Conservation (phyloP, 805 yeast species). For the Scheffersomyces ergatensis region DNA sequence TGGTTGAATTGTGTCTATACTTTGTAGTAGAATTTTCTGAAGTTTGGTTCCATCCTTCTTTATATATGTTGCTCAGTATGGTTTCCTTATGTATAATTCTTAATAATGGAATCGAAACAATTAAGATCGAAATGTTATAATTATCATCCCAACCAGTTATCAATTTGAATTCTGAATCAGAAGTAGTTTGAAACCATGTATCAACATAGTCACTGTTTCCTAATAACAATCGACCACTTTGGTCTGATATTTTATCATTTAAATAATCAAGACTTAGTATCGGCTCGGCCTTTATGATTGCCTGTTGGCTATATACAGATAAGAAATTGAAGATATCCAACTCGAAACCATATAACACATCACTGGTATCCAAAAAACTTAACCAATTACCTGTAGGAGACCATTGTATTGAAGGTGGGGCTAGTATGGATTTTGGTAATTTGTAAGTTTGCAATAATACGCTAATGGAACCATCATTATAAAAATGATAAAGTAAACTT, state of each 20-base stretch:
- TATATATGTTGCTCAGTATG: background rate
- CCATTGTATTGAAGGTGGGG: constrained; percentile 24
- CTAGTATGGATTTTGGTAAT: constrained; percentile 13
- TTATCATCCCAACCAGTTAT: constrained; percentile 6
- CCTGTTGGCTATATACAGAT: constrained; percentile 6
- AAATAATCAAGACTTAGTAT: constrained; percentile 12
- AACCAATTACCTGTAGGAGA: constrained; percentile 35
- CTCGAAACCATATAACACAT: constrained; percentile 24
- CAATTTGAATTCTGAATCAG: constrained; percentile 7
- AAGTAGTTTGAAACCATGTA: constrained; percentile 5
- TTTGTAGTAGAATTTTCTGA: background rate
- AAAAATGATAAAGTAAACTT: constrained; percentile 25
- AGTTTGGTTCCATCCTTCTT: background rate
- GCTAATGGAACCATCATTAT: constrained; percentile 32
- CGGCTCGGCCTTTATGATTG: constrained; percentile 8
- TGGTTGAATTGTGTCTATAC: background rate
- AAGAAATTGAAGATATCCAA: constrained; percentile 24
- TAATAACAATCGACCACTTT: background rate
- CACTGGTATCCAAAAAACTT: constrained; percentile 18
- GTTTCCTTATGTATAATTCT: constrained; percentile 7
- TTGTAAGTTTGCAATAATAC: constrained; percentile 18
- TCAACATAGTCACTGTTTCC: constrained; percentile 5
- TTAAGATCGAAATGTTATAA: constrained; percentile 9
- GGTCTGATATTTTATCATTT: constrained; percentile 12
- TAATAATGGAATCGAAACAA: constrained; percentile 11